phyloP scores from a whole-genome alignment of 1,139 yeast genomes.

The Pichia sp. region DNA sequence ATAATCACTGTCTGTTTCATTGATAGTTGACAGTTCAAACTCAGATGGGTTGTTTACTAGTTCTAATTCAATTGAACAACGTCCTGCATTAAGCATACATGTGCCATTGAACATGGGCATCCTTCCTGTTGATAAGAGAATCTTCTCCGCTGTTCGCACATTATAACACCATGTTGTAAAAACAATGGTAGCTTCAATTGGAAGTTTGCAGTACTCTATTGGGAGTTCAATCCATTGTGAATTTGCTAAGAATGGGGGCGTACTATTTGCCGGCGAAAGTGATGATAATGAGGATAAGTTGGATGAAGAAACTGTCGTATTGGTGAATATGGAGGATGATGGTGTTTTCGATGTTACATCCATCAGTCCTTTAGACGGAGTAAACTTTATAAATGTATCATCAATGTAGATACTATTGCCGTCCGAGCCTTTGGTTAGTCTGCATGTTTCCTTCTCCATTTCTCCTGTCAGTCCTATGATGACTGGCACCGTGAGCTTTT shows the following conservation, averaged over 20 bases:
- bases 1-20: no score
- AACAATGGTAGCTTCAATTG: conserved; percentile 57
- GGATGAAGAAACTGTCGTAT: neutral
- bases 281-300: neutral
- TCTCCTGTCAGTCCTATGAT: conserved; percentile 30
- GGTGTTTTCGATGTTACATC: neutral
- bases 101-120: conserved; percentile 54
- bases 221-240: conserved; percentile 61
- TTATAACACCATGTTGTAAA: conserved; percentile 39
- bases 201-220: conserved; percentile 65
- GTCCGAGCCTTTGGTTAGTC: neutral
- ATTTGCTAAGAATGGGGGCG: neutral
- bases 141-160: conserved; percentile 60
- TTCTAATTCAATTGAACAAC: conserved; percentile 40
- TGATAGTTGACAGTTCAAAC: neutral
- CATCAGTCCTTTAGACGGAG: neutral
- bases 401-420: neutral
- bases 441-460: conserved; percentile 2
- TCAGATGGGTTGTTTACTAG: neutral
- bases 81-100: conserved; percentile 53
- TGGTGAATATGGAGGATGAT: neutral
- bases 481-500: conserved; percentile 65
- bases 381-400: conserved; percentile 8
- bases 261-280: neutral
- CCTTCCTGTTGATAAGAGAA: conserved; percentile 58